Evolutionary conservation across 371 early-diverging fungal genomes (phyloP), one percentile per base, ranked within the genome.

Genomic region (Syncephalastrum monosporum): DNA sequence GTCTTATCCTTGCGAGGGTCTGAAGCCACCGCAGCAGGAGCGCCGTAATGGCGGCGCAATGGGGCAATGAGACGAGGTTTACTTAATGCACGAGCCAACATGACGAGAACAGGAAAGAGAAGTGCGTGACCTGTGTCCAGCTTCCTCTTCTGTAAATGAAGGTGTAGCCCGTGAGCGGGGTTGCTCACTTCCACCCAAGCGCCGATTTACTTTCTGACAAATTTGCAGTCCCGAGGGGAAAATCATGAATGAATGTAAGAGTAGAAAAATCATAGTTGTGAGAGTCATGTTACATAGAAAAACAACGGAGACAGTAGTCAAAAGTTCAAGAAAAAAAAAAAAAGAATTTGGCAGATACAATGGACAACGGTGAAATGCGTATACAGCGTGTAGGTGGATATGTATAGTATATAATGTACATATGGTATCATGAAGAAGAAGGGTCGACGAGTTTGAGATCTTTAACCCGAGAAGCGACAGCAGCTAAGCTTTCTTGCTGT

Each of bases 1-100:
- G 72, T 82, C 46, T 78, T 79, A 51, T 82, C 82, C 64, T 74
- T 68, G 59, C 80, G 71, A 54, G 78, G 69, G 59, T 82, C 82
- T n/a, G 80, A 63, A 43, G 64, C 64, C 12, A 62, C 59, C 23
- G 50, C 19, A 19, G 49, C 8, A 44, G 58, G 53, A 15, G 29
- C 55, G 23, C 55, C 55, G 21, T 54, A 54, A 42, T 43, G 55
- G 42, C 55, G 55, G 5, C 17, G 21, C 38, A 33, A 33, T 33
- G 38, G 38, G 10, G 10, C 38, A 10, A 33, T 33, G 38, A 33
- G 38, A 12, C 38, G 38, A 33, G 38, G 38, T 33, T 33, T 33
- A 8, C 38, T 33, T 33, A 33, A 33, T 33, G 38, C 38, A 33
- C 38, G 38, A 33, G 38, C 38, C 38, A 33, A 33, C 38, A 33